Conservation (phyloP, 192 early-diverging fungal species). For the Ambispora gerdemannii region DNA sequence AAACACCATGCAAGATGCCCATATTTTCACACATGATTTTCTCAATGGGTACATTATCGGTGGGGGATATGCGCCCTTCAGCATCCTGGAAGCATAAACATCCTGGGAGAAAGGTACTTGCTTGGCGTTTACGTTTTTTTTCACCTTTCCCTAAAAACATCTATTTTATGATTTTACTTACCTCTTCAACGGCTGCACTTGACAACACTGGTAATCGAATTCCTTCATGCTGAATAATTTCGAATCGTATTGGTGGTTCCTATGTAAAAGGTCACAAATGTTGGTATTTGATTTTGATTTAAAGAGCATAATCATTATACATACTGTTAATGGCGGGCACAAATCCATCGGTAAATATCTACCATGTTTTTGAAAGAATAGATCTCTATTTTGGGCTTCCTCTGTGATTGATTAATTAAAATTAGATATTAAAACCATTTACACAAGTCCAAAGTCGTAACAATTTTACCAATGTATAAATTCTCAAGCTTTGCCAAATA, state of each 20-base stretch:
- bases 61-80: no score
- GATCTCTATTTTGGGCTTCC: conserved; percentile 10
- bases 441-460: neutral
- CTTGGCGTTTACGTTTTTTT: no score
- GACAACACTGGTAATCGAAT: neutral
- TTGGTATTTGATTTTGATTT: neutral
- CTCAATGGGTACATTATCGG: no score
- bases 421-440: neutral
- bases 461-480: conserved; percentile 29
- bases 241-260: conserved; percentile 5
- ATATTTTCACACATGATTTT: no score
- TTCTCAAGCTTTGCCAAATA: conserved; percentile 22
- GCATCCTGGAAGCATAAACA: no score
- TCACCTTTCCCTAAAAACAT: neutral
- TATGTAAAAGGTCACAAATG: neutral
- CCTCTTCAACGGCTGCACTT: neutral
- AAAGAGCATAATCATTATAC: neutral
- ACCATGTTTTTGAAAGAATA: conserved; percentile 25
- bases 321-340: conserved; percentile 23
- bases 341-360: conserved; percentile 26
- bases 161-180: no score
- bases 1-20: no score
- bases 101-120: no score
- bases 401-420: neutral
- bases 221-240: neutral